Conservation (phyloP, 345 rosid genomes). For the Rhodamnia rubescens region DNA sequence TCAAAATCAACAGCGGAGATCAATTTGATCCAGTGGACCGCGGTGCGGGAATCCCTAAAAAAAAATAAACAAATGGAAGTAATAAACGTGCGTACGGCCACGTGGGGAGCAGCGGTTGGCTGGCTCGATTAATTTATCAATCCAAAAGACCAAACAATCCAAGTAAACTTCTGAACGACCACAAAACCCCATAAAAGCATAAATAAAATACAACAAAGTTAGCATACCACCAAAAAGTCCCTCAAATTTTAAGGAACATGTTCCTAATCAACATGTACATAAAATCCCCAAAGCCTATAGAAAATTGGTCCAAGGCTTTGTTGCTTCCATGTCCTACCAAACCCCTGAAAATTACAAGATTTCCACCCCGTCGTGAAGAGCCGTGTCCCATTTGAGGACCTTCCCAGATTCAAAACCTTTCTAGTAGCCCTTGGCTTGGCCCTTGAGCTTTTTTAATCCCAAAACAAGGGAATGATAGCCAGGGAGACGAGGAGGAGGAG, state of each 20-base stretch:
- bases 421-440: background rate
- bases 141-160: background rate
- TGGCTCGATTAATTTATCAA: background rate
- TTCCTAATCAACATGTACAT: background rate
- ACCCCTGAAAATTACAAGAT: background rate
- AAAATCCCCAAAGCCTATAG: background rate
- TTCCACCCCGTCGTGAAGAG: background rate
- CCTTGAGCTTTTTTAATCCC: background rate
- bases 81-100: background rate
- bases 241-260: background rate
- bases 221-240: background rate
- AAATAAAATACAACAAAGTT: background rate
- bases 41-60: background rate
- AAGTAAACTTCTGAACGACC: background rate
- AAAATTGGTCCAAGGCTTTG: background rate
- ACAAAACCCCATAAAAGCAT: background rate
- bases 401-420: background rate
- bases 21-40: background rate
- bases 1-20: background rate
- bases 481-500: background rate
- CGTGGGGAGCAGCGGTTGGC: background rate
- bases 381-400: background rate
- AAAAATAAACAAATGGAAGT: background rate
- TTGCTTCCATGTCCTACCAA: background rate
- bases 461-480: background rate